Conservation (phyloP, 768 basidiomycete species). For the Russula griseocarnosa region DNA sequence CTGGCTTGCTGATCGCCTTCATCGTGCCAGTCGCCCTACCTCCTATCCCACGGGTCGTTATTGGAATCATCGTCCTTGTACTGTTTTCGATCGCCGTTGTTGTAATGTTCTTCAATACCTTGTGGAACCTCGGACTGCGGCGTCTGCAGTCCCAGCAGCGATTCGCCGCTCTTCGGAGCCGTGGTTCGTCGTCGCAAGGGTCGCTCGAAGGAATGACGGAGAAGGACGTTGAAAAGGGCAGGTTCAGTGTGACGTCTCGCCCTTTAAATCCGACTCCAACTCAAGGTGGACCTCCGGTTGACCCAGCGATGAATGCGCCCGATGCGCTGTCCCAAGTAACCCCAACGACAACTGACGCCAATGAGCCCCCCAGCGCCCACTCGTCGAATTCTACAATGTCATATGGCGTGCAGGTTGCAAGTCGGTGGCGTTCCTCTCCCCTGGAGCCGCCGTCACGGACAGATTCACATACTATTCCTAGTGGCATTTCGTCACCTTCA, state of each 20-base stretch:
- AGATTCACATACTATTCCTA: slow-evolving; percentile 8
- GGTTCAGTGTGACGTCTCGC: slow-evolving; percentile 30
- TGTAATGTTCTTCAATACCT: slow-evolving; percentile 62
- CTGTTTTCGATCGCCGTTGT: slow-evolving; percentile 69
- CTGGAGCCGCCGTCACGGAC: slow-evolving; percentile 7
- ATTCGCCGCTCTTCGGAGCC: slow-evolving; percentile 28
- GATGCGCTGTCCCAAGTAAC: slow-evolving; percentile 47
- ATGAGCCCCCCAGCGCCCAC: slow-evolving; percentile 25
- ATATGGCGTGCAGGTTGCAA: slow-evolving; percentile 22
- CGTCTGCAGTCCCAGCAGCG: slow-evolving; percentile 34
- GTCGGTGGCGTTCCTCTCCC: slow-evolving; percentile 23
- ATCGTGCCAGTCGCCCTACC: slow-evolving; percentile 57
- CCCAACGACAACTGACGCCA: slow-evolving; percentile 29
- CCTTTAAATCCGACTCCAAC: slow-evolving; percentile 55
- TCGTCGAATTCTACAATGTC: slow-evolving; percentile 25
- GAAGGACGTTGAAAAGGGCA: slow-evolving; percentile 27
- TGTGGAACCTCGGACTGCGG: slow-evolving; percentile 43
- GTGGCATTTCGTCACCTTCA: not conserved
- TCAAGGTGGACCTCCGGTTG: slow-evolving; percentile 38
- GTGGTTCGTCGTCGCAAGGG: slow-evolving; percentile 23
- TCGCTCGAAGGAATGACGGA: slow-evolving; percentile 34
- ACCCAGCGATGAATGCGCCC: slow-evolving; percentile 38
- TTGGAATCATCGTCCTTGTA: slow-evolving; percentile 71
- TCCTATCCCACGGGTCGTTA: slow-evolving; percentile 75
- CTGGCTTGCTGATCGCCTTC: slow-evolving; percentile 74